Conservation (phyloP, 1,284 basidiomycete species). For the Sporisorium iseilematis-ciliati region DNA sequence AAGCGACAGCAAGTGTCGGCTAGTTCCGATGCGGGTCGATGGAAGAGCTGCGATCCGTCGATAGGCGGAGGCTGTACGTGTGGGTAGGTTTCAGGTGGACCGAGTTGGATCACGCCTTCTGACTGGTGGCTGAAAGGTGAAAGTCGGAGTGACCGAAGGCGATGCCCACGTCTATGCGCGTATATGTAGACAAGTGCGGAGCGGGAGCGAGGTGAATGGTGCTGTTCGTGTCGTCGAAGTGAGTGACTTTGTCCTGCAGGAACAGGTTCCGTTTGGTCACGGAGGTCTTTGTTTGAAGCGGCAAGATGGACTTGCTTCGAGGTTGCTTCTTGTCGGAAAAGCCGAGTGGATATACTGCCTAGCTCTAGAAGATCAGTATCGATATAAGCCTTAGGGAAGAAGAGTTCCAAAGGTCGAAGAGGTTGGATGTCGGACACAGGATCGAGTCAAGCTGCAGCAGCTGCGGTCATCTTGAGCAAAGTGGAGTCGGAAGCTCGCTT, state of each 20-base stretch:
- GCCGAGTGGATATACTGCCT: background rate
- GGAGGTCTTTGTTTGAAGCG: background rate
- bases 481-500: constrained; percentile 30
- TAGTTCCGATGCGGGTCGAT: background rate
- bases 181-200: background rate
- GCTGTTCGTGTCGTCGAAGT: background rate
- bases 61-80: background rate
- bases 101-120: background rate
- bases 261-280: background rate
- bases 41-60: background rate
- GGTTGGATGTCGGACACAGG: constrained; percentile 14
- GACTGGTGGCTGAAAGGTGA: background rate
- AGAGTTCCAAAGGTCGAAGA: background rate
- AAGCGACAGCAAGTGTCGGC: background rate
- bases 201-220: too few relatives aligned
- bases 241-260: background rate
- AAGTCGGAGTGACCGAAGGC: background rate
- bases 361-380: background rate
- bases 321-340: background rate
- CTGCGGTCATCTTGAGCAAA: constrained; percentile 20
- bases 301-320: background rate
- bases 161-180: background rate
- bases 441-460: constrained; percentile 30
- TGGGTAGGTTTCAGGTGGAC: background rate
- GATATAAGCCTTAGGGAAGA: background rate